Conservation (phyloP, 495 filamentous ascomycete species). For the Cercophora samala region DNA sequence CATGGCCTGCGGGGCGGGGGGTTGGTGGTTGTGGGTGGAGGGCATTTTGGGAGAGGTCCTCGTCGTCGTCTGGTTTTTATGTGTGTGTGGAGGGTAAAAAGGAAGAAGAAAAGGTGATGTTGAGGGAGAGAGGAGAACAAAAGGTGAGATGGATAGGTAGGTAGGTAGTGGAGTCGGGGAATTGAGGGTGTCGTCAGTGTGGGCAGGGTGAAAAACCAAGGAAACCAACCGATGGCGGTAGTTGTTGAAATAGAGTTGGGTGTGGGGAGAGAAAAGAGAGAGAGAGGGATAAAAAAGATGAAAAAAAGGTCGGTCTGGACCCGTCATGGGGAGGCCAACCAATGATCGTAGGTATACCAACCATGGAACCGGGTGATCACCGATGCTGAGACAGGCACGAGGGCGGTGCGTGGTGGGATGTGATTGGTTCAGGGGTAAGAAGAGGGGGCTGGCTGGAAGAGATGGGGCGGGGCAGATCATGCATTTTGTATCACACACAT, state of each 20-base stretch:
- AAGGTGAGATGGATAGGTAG: background rate
- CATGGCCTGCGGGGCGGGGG: background rate
- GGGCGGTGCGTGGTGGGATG: background rate
- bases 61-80: background rate
- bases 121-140: background rate
- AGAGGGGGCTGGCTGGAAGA: background rate
- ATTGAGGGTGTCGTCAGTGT: background rate
- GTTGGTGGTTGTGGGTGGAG: background rate
- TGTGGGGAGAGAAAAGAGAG: background rate
- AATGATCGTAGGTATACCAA: background rate
- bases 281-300: background rate
- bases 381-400: background rate
- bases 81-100: background rate
- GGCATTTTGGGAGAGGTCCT: background rate
- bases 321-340: background rate
- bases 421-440: background rate
- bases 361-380: background rate
- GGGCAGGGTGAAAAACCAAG: background rate
- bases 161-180: background rate
- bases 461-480: background rate
- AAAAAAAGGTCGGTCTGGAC: background rate
- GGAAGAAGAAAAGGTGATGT: background rate
- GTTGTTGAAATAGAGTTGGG: conserved; percentile 5
- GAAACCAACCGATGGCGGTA: background rate
- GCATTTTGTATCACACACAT: too few species aligned